Base-by-base conservation (phyloP, 306 rosid genomes). In the Rosa persica region DNA sequence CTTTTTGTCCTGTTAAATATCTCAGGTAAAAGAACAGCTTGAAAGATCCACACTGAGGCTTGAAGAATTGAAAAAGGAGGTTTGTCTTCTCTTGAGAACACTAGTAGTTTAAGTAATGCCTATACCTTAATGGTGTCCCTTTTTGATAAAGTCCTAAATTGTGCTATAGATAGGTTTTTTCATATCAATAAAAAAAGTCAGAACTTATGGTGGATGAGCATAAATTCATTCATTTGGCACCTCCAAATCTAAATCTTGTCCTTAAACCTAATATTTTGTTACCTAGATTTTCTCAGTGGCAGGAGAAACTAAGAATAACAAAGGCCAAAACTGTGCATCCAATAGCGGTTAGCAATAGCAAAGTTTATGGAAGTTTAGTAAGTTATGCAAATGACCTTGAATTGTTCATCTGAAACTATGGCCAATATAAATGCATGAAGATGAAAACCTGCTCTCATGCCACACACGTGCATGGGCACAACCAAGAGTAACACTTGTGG, bases 31-130 rank as follows among this genome's bases (percentile, higher is more conserved):
- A 66, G 97, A 84, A 82, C 80, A 87, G 79, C 76, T 94, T 67
- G 87, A 86, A 87, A 84, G 70, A 75, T 90, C 97, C 81, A 87
- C 79, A 40, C 82, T 69, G 51, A 83, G 70, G 83, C 78, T 88
- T 76, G 89, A 79, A 81, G 90, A 87, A 69, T 89, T 95, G 1
- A 89, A 80, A 84, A 83, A 84, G 51, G 97, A 93, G 99, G 98
- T 95, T 70, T 77, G 93, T 85, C 54, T 68, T 36, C 36, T 49
- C 44, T 65, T 40, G 64, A 67, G 39, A 75, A 48, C 38, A 77
- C 47, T 75, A 78, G 67, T 77, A 74, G 72, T 79, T 48, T 12
- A 46, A 76, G 49, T 67, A 40, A 60, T 23, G 79, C 43, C 43
- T 22, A 47, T 47, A 48, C 75, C 15, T 72, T 79, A 46, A 36